phyloP scores from a whole-genome alignment of 176 grass and related monocot species.

The Eragrostis curvula region DNA sequence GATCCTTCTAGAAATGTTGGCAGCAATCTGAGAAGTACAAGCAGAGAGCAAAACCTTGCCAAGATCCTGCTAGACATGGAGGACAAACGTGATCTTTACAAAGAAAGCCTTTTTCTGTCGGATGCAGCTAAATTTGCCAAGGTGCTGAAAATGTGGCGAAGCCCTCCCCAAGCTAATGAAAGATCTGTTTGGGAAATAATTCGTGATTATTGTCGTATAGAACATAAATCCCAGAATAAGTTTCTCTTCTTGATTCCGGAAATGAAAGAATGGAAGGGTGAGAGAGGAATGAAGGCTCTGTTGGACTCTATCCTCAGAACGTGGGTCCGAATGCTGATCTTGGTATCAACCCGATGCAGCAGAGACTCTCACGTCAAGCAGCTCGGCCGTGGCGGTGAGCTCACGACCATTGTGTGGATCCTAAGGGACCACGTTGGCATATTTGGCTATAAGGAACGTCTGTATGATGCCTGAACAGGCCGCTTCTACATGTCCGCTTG shows the following conservation, averaged over 20 bases:
- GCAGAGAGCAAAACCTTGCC: background rate
- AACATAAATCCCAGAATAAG: background rate
- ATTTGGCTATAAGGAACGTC: too few species aligned
- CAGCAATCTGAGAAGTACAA: accelerated
- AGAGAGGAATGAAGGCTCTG: accelerated
- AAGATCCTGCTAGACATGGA: background rate
- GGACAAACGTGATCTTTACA: background rate
- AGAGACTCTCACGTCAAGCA: background rate
- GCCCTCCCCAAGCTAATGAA: too few species aligned
- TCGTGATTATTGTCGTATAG: background rate
- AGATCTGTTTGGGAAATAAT: accelerated
- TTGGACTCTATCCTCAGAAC: background rate
- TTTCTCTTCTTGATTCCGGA: background rate
- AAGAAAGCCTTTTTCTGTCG: too few species aligned
- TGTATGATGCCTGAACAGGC: too few species aligned
- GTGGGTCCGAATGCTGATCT: background rate
- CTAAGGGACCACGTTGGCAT: background rate
- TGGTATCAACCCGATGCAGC: background rate
- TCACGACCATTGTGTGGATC: background rate
- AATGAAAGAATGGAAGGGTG: too few species aligned
- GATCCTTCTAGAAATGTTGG: accelerated
- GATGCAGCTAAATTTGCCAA: too few species aligned
- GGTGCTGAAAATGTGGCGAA: accelerated
- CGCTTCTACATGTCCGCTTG: too few species aligned
- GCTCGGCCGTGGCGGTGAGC: background rate